Evolutionary conservation across 2,329 filamentous ascomycete genomes (phyloP).

Genomic region (Exophiala spinifera): DNA sequence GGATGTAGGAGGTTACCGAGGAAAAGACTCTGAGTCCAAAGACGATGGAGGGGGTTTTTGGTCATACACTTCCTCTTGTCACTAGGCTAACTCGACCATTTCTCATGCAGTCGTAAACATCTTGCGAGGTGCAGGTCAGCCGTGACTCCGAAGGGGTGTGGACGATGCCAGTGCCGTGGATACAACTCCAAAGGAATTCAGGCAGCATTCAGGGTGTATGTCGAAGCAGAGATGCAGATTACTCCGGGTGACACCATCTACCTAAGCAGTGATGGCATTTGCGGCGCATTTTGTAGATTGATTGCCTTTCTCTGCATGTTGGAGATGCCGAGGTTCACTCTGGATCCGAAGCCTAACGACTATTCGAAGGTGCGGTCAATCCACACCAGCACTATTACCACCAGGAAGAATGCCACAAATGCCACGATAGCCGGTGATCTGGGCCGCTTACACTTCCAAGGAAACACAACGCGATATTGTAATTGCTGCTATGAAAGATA

Average conservation of each 20-base stretch:
- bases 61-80: no score
- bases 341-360: no score
- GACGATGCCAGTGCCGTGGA: neutral
- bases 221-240: neutral
- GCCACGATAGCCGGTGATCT: no score
- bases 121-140: no score
- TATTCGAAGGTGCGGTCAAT: no score
- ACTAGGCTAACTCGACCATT: no score
- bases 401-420: neutral
- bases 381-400: neutral
- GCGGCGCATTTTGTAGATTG: slow-evolving; percentile 13
- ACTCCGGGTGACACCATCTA: neutral
- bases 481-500: slow-evolving; percentile 23
- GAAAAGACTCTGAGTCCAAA: neutral
- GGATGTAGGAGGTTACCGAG: neutral
- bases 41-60: neutral
- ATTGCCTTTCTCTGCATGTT: slow-evolving; percentile 7
- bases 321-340: slow-evolving; percentile 13
- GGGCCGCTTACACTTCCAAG: neutral
- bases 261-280: slow-evolving; percentile 18
- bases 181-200: neutral
- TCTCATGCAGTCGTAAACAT: no score
- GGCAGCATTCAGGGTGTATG: neutral
- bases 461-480: slow-evolving; percentile 14
- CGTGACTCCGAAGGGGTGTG: no score